These are phyloP conservation scores for Zancudomyces culisetae DNA, from an alignment of 371 early-diverging fungal species.

Conservation along the genomic window DNA sequence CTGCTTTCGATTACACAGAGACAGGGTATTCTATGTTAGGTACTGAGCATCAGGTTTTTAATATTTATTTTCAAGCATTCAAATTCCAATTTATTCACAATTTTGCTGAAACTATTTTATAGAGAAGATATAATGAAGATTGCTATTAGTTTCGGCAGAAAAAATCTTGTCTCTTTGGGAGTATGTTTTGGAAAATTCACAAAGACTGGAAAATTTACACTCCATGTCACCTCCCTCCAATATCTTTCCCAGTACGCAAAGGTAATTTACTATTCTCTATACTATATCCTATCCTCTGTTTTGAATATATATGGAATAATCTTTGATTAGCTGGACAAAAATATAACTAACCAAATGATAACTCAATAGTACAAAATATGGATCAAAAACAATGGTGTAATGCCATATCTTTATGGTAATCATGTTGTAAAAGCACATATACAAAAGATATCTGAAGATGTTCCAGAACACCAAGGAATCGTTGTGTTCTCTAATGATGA, in stretches of 20 bases:
- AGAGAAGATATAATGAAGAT: constrained; percentile 74
- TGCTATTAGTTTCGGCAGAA: constrained; percentile 66
- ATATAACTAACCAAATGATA: background rate
- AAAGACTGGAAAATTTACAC: constrained; percentile 88
- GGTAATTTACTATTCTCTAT: background rate
- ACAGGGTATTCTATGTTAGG: constrained; percentile 82
- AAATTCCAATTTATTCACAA: background rate
- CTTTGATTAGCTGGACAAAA: too few relatives aligned
- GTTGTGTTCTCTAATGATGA: constrained; percentile 88
- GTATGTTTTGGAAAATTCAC: constrained; percentile 98
- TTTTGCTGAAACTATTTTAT: constrained; percentile 10
- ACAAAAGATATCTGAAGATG: constrained; percentile 89
- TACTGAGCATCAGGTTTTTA: background rate
- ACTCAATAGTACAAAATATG: constrained; percentile 68
- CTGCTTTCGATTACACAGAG: constrained; percentile 85
- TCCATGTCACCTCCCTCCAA: constrained; percentile 88
- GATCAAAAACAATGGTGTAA: constrained; percentile 98
- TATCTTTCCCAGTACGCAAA: constrained; percentile 84
- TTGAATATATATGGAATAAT: too few relatives aligned
- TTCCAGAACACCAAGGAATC: constrained; percentile 95
- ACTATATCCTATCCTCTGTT: too few relatives aligned
- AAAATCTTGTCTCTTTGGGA: constrained; percentile 79
- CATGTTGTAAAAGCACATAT: constrained; percentile 97
- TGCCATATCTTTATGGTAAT: constrained; percentile 98
- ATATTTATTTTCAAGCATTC: background rate